These are phyloP conservation scores for Neofusicoccum parvum DNA, from an alignment of 2,329 filamentous ascomycete species.

Conservation along the genomic window DNA sequence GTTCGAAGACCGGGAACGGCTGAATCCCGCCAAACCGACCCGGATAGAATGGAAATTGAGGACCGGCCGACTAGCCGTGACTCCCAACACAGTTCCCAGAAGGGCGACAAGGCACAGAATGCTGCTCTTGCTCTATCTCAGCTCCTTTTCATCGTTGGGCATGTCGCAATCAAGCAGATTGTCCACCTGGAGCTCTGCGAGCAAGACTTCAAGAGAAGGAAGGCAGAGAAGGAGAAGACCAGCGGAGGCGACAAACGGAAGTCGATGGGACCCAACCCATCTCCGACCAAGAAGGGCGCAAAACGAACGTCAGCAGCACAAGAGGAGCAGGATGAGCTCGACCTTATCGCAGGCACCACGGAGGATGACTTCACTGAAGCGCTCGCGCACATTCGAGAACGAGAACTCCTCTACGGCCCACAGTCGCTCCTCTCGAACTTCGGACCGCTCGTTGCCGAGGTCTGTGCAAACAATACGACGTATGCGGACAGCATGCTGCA, in stretches of 20 bases:
- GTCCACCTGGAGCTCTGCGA: slow-evolving; percentile 98
- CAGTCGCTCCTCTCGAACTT: slow-evolving; percentile 86
- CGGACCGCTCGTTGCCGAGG: slow-evolving; percentile 86
- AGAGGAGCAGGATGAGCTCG: slow-evolving; percentile 82
- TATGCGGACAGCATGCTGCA: slow-evolving; percentile 90
- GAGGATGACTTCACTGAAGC: slow-evolving; percentile 92
- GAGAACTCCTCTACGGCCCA: slow-evolving; percentile 79
- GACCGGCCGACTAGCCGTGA: slow-evolving; percentile 22
- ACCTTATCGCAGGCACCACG: slow-evolving; percentile 94
- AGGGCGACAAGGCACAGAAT: slow-evolving; percentile 57
- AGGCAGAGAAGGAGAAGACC: slow-evolving; percentile 80
- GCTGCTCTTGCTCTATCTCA: slow-evolving; percentile 81
- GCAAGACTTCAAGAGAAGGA: slow-evolving; percentile 94
- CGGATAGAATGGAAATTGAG: slow-evolving; percentile 24
- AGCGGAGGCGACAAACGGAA: slow-evolving; percentile 30
- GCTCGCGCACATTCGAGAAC: slow-evolving; percentile 80
- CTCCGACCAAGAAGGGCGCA: slow-evolving; percentile 42
- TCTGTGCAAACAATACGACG: slow-evolving; percentile 90
- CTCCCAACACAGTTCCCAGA: slow-evolving; percentile 19
- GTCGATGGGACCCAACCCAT: slow-evolving; percentile 32
- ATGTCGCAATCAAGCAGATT: slow-evolving; percentile 98
- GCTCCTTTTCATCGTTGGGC: slow-evolving; percentile 90
- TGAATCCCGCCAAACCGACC: slow-evolving; percentile 4
- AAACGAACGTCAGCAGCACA: slow-evolving; percentile 54
- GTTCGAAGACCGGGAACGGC: slow-evolving; percentile 2